These are phyloP conservation scores for Narthecium ossifragum DNA, from an alignment of 106 monocot genomes.

Conservation along the genomic window DNA sequence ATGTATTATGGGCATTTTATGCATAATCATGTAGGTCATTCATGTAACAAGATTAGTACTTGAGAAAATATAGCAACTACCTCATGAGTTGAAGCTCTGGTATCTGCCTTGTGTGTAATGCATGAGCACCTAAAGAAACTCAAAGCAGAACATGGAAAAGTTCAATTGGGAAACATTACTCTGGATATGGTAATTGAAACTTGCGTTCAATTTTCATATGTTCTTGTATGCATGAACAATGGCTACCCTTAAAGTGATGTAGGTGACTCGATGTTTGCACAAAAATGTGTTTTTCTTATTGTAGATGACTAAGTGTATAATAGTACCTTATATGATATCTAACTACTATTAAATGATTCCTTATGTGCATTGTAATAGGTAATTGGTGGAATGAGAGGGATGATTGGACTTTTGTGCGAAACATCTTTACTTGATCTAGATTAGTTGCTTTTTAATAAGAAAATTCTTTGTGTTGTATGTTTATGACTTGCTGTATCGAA, in stretches of 20 bases:
- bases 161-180: slow-evolving; percentile 90
- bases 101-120: not conserved
- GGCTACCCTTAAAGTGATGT: too few relatives aligned
- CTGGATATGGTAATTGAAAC: slow-evolving; percentile 67
- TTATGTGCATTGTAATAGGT: slow-evolving; percentile 39
- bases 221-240: too few relatives aligned
- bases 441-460: slow-evolving; percentile 41
- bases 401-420: slow-evolving; percentile 93
- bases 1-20: not conserved
- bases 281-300: too few relatives aligned
- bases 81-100: not conserved
- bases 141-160: slow-evolving; percentile 83
- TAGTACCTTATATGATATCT: not conserved
- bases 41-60: not conserved
- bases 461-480: not conserved
- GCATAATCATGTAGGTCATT: too few relatives aligned
- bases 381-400: slow-evolving; percentile 99
- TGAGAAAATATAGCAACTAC: not conserved
- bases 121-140: slow-evolving; percentile 94
- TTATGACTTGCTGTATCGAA: not conserved
- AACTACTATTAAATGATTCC: not conserved
- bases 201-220: not conserved
- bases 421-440: slow-evolving; percentile 94
- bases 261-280: too few relatives aligned
- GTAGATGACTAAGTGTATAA: not conserved